phyloP scores from a whole-genome alignment of 2,329 filamentous ascomycete genomes.

The Aspergillus calidoustus region DNA sequence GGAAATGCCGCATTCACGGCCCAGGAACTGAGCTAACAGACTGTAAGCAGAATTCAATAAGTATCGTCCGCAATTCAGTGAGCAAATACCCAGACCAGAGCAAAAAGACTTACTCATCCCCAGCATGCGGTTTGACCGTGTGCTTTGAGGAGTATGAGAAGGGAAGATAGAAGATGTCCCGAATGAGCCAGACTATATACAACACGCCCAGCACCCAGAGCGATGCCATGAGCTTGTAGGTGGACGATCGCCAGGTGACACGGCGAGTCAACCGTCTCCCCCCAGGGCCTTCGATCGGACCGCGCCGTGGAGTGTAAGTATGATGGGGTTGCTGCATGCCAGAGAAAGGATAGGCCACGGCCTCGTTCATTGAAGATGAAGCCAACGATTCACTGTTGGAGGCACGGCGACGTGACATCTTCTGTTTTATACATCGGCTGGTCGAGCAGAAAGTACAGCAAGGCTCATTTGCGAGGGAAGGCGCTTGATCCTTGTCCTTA shows the following conservation, averaged over 20 bases:
- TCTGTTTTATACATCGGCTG: slow-evolving; percentile 26
- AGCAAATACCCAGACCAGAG: slow-evolving; percentile 10
- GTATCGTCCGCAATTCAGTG: slow-evolving; percentile 19
- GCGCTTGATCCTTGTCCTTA: slow-evolving; percentile 18
- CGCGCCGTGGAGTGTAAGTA: slow-evolving; percentile 34
- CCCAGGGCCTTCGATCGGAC: slow-evolving; percentile 47
- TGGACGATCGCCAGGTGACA: slow-evolving; percentile 49
- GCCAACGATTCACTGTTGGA: slow-evolving; percentile 41
- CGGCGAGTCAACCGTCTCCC: slow-evolving; percentile 45
- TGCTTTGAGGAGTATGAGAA: slow-evolving; percentile 32
- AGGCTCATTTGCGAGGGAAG: slow-evolving; percentile 25
- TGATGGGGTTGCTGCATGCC: slow-evolving; percentile 29
- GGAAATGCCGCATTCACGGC: slow-evolving; percentile 42
- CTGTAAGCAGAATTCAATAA: slow-evolving; percentile 30
- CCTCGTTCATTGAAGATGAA: slow-evolving; percentile 37
- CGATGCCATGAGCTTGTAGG: slow-evolving; percentile 47
- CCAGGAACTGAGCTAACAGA: slow-evolving; percentile 42
- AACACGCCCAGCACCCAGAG: slow-evolving; percentile 46
- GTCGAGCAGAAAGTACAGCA: slow-evolving; percentile 17
- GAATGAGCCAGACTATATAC: slow-evolving; percentile 47
- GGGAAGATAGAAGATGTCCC: slow-evolving; percentile 44
- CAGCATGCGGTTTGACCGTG: slow-evolving; percentile 9
- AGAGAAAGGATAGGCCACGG: slow-evolving; percentile 40
- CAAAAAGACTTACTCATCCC: slow-evolving; percentile 30
- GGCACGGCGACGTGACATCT: slow-evolving; percentile 44